phyloP scores from a whole-genome alignment of 2,329 filamentous ascomycete species.

The Cladophialophora carrionii region DNA sequence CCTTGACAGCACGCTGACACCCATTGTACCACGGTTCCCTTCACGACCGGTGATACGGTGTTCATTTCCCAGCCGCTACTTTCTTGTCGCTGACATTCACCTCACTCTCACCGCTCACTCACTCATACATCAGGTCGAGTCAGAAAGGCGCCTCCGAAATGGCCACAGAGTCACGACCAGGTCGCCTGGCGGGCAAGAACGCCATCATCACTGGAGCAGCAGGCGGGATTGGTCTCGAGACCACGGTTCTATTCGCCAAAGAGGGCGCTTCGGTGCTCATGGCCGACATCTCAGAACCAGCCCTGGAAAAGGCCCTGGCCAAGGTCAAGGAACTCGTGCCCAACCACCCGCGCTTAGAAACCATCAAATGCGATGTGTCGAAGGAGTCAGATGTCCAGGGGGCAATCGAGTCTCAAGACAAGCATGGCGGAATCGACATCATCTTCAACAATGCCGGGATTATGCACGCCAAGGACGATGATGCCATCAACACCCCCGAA shows the following conservation, averaged over 20 bases:
- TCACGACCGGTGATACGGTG: neutral
- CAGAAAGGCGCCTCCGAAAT: conserved; percentile 4
- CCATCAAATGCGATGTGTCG: conserved; percentile 74
- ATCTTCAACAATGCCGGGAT: conserved; percentile 99
- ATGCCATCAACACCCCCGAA: conserved; percentile 82
- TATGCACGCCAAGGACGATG: conserved; percentile 83
- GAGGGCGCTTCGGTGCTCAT: conserved; percentile 86
- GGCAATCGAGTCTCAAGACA: conserved; percentile 73
- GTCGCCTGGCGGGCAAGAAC: conserved; percentile 67
- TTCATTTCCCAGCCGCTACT: neutral
- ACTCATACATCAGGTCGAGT: neutral
- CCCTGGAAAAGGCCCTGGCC: conserved; percentile 73
- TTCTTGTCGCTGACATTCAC: neutral
- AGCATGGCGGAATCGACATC: conserved; percentile 85
- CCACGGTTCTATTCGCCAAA: conserved; percentile 81
- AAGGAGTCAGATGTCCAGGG: conserved; percentile 78
- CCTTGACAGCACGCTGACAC: neutral
- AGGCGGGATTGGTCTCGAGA: conserved; percentile 92
- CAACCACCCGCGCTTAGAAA: conserved; percentile 50
- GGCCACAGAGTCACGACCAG: conserved; percentile 35
- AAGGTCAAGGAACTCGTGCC: conserved; percentile 77
- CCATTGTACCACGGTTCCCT: neutral
- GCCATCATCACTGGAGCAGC: conserved; percentile 47
- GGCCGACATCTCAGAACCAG: conserved; percentile 79
- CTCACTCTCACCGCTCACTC: conserved; percentile 2